Evolutionary conservation across 2,329 filamentous ascomycete species (phyloP), one percentile per base, ranked within the genome.

Genomic region (Akanthomyces lecanii): DNA sequence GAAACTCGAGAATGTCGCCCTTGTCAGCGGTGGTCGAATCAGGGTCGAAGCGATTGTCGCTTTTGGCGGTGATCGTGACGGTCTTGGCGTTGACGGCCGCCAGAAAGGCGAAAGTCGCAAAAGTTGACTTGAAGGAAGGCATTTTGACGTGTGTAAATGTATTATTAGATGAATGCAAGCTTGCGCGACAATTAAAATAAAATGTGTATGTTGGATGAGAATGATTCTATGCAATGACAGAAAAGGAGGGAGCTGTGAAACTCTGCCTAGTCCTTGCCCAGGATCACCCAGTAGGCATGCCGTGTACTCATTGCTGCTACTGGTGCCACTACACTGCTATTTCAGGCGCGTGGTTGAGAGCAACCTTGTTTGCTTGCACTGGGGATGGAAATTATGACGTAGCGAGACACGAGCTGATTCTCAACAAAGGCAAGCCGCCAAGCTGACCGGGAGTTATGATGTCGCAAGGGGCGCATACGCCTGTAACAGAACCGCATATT

Each of bases 1-100:
- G 71, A 57, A 77, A 77, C 66, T 76, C 74, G 44, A 77, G 64
- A 14, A 75, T 58, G 62, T 77, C 76, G 16, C 72, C 73, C 55
- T 70, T 65, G 5, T 71, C 66, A 48, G 76, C 75, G 14, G 67
- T 66, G 63, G 75, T 62, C 21, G 68, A 69, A 21, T 74, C 68
- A 7, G 76, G 75, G 40, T 72, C 68, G 61, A 78, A 77, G 42
- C 66, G 69, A 66, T 71, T 70, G 64, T 71, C 69, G 52, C 67
- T 69, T 53, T 67, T 73, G 36, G 74, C 74, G 16, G 69, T 74
- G 61, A 77, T 72, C 45, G 69, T 71, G 67, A 75, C 71, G 30
- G 69, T 75, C 64, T 73, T 68, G 45, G 73, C 74, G 40, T 63
- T 65, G 48, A 66, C 70, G n/a, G 73, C 56, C 51, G 53, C 67